Base-by-base conservation (phyloP, 352 stramenopile genomes). In the Phytophthora sojae region DNA sequence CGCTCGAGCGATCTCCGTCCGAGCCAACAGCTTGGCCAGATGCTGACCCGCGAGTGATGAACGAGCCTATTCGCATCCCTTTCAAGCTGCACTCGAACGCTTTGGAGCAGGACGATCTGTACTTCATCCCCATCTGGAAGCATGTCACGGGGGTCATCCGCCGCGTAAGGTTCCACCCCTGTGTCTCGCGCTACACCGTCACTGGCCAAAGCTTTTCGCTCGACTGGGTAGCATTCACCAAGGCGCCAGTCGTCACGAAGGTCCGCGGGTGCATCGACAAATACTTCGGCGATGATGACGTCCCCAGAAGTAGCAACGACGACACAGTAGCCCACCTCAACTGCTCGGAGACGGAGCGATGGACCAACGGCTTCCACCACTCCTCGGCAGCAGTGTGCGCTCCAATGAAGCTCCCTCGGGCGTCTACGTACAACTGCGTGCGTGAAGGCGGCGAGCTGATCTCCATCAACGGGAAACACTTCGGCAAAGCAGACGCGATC, bases 231-330 rank as follows among this genome's bases (percentile, higher is more conserved):
- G 83, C 82, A 4, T 88, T 92, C 55, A 67, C 79, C 8, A 93
- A 93, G 79, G 86, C 88, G 3, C 86, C 86, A 17, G 71, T 91
- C 8, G 78, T 94, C 55, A 85, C 80, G 17, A 89, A 92, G 68
- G 85, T 95, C n/a, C 84, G 83, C 4, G 88, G 86, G 1, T 95
- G 88, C 53, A 90, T 95, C 52, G 86, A 95, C 65, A 81, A 85
- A 25, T 95, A 91, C 64, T 93, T 81, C 47, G 74, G 76, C 61
- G 35, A 72, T 15, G 44, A 71, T 6, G 54, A 71, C 25, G 17
- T 57, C 17, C 50, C 61, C 35, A 52, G 49, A 14, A 57, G 35
- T 45, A 60, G 53, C 6, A 57, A 55, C 11, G 54, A 35, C 30
- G 57, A 58, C 57, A 54, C 78, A 14, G 35, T 49, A 47, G 50